Evolutionary conservation across 1,284 basidiomycete species (phyloP).

Genomic region (Boletellus deceptivus): DNA sequence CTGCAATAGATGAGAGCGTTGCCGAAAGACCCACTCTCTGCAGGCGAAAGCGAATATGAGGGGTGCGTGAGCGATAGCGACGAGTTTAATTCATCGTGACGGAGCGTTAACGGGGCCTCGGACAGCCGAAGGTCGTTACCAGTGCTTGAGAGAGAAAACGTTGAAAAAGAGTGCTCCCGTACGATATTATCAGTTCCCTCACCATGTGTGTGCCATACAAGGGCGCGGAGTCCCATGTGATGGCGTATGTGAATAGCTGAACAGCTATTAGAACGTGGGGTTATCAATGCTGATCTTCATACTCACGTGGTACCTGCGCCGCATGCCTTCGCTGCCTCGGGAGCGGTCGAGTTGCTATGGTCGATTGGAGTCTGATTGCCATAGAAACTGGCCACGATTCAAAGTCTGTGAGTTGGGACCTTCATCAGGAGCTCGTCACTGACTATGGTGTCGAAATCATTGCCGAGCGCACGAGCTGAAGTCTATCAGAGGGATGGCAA

Average conservation of each 20-base stretch:
- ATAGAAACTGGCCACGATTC: constrained; percentile 8
- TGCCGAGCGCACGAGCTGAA: neutral
- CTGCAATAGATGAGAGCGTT: neutral
- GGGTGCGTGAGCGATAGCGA: neutral
- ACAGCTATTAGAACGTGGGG: constrained; percentile 7
- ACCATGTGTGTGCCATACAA: constrained; percentile 8
- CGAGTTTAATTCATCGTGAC: neutral
- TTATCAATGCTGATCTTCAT: neutral
- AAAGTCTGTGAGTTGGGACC: neutral
- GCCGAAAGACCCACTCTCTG: neutral
- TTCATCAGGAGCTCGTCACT: neutral
- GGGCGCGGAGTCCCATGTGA: neutral
- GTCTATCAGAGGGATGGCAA: neutral
- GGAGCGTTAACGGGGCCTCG: neutral
- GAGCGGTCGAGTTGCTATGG: neutral
- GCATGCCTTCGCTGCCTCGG: constrained; percentile 1
- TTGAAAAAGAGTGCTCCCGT: neutral
- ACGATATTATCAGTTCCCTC: constrained; percentile 3
- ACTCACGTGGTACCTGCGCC: constrained; percentile 10
- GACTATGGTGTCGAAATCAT: constrained; percentile 19
- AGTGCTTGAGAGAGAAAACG: neutral
- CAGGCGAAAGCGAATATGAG: neutral
- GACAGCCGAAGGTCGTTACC: constrained; percentile 10
- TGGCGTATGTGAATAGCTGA: constrained; percentile 9
- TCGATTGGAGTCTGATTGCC: constrained; percentile 4